Base-by-base conservation (phyloP, 768 basidiomycete genomes). In the Leccinum rimulosum region DNA sequence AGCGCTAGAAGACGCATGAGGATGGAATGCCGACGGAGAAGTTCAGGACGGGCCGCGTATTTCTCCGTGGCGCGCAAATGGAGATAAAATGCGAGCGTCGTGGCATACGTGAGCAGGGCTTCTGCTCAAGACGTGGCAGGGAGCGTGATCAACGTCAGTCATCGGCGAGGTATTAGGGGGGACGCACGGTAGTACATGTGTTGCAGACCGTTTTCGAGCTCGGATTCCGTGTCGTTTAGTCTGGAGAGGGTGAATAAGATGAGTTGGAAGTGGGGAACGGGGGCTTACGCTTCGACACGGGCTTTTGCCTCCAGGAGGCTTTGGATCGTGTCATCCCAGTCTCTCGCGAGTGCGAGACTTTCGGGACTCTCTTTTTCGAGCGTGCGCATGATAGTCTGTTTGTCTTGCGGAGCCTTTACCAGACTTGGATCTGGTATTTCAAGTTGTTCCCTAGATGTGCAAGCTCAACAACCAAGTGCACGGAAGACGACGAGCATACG, bases 31-130 rank as follows among this genome's bases (percentile, higher is more conserved):
- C 78, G 74, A 68, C 82, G 84, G 56, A 93, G 80, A 40, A 82
- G 80, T 59, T 84, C 80, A 10, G 84, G 88, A 36, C 79, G 81
- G 56, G 79, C 78, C 7, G 82, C 78, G 69, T 86, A 85, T 73
- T 88, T 83, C 60, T 83, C 78, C 43, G 81, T 82, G 25, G 89
- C 79, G 17, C 91, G 85, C n/a, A 98, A 80, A 71, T 95, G 86
- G 43, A 98, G 77, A 75, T 96, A 98, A 76, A 95, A 98, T 1
- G 95, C 91, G 49, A 98, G 86, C 2, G 86, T 88, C 1, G 94
- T 91, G 19, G 91, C 82, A 69, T 98, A 98, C 9, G 95, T 93
- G 38, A 97, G 76, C 2, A 96, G 79, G 1, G 94, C 83, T 79
- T 98, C 95, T 98, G 72, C 30, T 61, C 54, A 17, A 19, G 25